Evolutionary conservation across 2,329 filamentous ascomycete genomes (phyloP), one percentile per base, ranked within the genome.

Genomic region (Penicillium sp.): DNA sequence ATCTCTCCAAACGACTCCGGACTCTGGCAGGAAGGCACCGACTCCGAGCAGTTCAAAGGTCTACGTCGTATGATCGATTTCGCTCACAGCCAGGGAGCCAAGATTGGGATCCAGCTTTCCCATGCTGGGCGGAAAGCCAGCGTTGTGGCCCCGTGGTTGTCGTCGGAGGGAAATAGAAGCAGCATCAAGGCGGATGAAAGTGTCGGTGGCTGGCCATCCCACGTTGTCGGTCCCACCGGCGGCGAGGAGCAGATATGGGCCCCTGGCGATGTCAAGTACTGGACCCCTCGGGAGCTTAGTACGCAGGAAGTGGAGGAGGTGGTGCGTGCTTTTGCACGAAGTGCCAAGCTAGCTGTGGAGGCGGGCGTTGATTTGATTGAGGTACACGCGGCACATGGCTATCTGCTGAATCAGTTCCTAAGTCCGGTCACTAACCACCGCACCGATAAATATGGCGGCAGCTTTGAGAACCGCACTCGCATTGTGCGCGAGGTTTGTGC

Each of bases 301-400:
- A 71, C 80, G 0, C 72, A 76, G 1, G 84, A 91, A 50, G 89
- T 95, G 55, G 73, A 81, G 57, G 71, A 75, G 2, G 66, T 88
- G 32, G 82, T 89, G 54, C 66, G 70, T 33, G 78, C 77, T 4
- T 92, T 81, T 68, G 80, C 75, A 4, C 78, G 76, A 6, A 75
- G 80, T 3, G 80, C 82, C 0, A 70, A 72, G 51, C 71, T 83
- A 18, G 78, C 88, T 0, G 73, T 89, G 2, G 72, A 81, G 56
- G 84, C 83, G 3, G 89, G 88, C 0, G 80, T 90, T 44, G 88
- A 95, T 64, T 77, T 83, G 4, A 84, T 93, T 52, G 88, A 93
- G 67, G 80, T 93, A 31, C 88, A 92, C 71, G 80, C 77, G 52
- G 88, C 87, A 0, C 88, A 92, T 63, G 88, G 88, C 1, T 92